Evolutionary conservation across 2,329 filamentous ascomycete species (phyloP), one percentile per base, ranked within the genome.

Genomic region (Fusarium guadeloupense): DNA sequence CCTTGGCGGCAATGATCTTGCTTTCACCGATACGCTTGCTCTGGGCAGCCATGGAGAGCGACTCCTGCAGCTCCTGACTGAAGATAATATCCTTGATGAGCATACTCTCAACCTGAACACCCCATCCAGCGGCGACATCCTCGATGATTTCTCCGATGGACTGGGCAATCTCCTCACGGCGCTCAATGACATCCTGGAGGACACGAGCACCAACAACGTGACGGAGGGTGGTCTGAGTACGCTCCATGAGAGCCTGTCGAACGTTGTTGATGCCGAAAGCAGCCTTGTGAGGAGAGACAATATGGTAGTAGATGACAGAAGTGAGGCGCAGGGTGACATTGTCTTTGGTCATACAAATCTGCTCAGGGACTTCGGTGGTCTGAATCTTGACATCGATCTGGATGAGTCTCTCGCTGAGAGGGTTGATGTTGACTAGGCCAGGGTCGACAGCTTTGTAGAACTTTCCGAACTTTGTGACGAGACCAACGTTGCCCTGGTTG

Each of bases 51-150:
- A 99, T 98, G 74, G 92, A 96, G 43, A 99, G 86, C 16, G 91
- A 95, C 72, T 98, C 94, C 78, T 99, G 95, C 38, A 99, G 84
- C 68, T 98, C 95, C 73, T 92, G 88, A 78, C 88, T 93, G 86
- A 99, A 99, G 75, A 98, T 91, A 74, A 99, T 96, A 77, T 99
- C 95, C 81, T 99, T 98, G 85, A 99, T 94, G 68, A 99, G 88
- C 94, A 99, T 99, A 72, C 89, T 93, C 83, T 98, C 95, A 54
- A 98, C 95, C 73, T 92, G 88, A 8, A 97, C 94, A 78, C 95
- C 95, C 95, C 95, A 99, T 59, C 92, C 92, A 10, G 86, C 82
- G 6, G 95, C 94, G 2, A 97, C 95, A 68, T 97, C 93, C 74
- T 98, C 95, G 69, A 99, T 98, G 70, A 98, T 98, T 78, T 97